Evolutionary conservation across 2,329 filamentous ascomycete species (phyloP), one percentile per base, ranked within the genome.

Genomic region (Verruconis gallopava): DNA sequence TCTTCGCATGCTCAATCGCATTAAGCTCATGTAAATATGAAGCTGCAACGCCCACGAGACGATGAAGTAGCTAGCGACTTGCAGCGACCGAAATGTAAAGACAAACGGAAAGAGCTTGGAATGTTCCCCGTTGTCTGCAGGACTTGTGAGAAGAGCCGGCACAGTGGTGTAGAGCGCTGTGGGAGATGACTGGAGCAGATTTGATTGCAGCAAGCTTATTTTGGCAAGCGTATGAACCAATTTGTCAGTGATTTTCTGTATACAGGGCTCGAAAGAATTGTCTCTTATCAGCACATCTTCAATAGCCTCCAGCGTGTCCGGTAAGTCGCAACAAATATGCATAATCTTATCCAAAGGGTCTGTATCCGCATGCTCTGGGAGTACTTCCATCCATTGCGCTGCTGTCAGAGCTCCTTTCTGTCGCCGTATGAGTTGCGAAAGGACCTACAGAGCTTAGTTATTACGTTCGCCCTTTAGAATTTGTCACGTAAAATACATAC

Each of bases 281-380:
- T 5, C 18, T n/a, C 33, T 28, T 5, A n/a, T 22, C n/a, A 15
- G 18, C 13, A 42, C 17, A n/a, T 3, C 38, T 33, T 32, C 38
- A 5, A 28, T 21, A 6, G 30, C 38, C 14, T 35, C 30, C 12
- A 42, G 18, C 14, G 32, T 13, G 21, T 20, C 5, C 12, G 40
- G 40, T 11, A 37, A n/a, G 13, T 42, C 40, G 21, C 17, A 15
- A 5, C 18, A 19, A 21, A 42, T 19, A 14, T 42, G 19, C 9
- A 42, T 42, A 3, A 42, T 14, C 3, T 37, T 15, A 19, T 42
- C 40, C 21, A 42, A 36, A 20, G 4, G 14, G 19, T 42, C 33
- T 12, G 30, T 21, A 21, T 18, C 5, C 15, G 18, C 32, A 35
- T 40, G 9, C 6, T 11, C 33, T 11, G 33, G 33, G 9, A 36